Evolutionary conservation across 257 asterid genomes (phyloP), one percentile per base, ranked within the genome.

Genomic region (Pogostemon cablin): DNA sequence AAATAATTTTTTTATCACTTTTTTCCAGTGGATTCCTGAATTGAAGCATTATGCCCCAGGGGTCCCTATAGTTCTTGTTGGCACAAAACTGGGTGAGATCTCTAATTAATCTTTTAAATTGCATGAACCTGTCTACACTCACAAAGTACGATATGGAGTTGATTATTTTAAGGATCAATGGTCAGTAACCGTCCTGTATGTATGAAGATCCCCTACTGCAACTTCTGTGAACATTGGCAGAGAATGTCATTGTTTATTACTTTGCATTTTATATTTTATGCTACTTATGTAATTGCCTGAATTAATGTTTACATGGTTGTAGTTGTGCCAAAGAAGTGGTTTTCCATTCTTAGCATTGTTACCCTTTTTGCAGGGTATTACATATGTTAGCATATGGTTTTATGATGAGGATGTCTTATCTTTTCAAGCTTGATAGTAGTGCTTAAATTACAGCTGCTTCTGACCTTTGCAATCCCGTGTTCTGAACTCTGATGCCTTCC

Each of bases 31-130:
- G 96, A 88, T 88, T 77, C 90, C 96, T 37, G 96, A 88, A 72
- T 84, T 88, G 85, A 82, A 86, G 82, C 96, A 85, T 74, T 88
- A 86, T 71, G 92, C 96, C 34, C 96, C 96, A 56, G 89, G 87
- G 58, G 90, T 86, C 58, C 96, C 96, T 53, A 84, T 88, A 55
- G 90, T 86, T 75, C 96, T 88, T 42, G 96, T 88, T 68, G 96
- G 96, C 68, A 86, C 96, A 52, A 88, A 88, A 80, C 87, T 88
- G 37, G 96, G 96, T 88, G 73, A 85, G 84, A 63, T 75, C 47
- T 71, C 34, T 75, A 73, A 52, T 76, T 69, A 37, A 7, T 61
- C 8, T 66, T 46, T 62, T 61, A 38, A 11, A 49, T 46, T 72
- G 52, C 49, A 17, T 61, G 66, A 69, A 39, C 62, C 57, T 38